Conservation (phyloP, 352 stramenopile genomes). For the Globisporangium rhizosaccharum region DNA sequence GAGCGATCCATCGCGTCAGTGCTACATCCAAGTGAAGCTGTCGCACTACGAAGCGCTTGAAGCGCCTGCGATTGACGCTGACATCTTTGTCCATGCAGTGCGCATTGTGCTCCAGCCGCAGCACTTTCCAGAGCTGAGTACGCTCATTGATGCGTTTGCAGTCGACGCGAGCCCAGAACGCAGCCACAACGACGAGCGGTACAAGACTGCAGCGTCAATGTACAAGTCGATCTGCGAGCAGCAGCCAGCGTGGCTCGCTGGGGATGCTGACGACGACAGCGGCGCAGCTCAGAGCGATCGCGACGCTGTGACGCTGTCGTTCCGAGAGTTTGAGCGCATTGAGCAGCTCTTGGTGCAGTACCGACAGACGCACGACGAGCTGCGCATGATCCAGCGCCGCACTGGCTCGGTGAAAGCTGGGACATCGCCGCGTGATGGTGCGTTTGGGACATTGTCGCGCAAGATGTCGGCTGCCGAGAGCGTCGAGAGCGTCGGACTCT, state of each 20-base stretch:
- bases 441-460: slow-evolving; percentile 24
- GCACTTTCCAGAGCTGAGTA: slow-evolving; percentile 70
- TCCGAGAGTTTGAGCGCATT: slow-evolving; percentile 82
- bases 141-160: slow-evolving; percentile 63
- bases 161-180: slow-evolving; percentile 9
- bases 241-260: slow-evolving; percentile 47
- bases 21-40: slow-evolving; percentile 81
- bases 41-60: slow-evolving; percentile 74
- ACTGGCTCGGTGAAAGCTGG: not conserved
- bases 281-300: slow-evolving; percentile 7
- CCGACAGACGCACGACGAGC: slow-evolving; percentile 65
- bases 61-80: slow-evolving; percentile 62
- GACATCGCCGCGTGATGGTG: slow-evolving; percentile 4
- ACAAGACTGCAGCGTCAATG: slow-evolving; percentile 38
- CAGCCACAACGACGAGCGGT: slow-evolving; percentile 17
- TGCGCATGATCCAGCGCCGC: slow-evolving; percentile 27
- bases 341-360: slow-evolving; percentile 79
- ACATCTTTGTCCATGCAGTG: slow-evolving; percentile 83
- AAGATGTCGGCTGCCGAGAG: slow-evolving; percentile 69
- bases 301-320: slow-evolving; percentile 49
- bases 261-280: slow-evolving; percentile 27
- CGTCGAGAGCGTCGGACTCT: slow-evolving; percentile 76
- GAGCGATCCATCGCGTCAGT: slow-evolving; percentile 56
- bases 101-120: slow-evolving; percentile 74
- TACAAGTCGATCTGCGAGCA: slow-evolving; percentile 75